phyloP scores from a whole-genome alignment of 148 eudicot species.

The Camellia lanceoleosa region DNA sequence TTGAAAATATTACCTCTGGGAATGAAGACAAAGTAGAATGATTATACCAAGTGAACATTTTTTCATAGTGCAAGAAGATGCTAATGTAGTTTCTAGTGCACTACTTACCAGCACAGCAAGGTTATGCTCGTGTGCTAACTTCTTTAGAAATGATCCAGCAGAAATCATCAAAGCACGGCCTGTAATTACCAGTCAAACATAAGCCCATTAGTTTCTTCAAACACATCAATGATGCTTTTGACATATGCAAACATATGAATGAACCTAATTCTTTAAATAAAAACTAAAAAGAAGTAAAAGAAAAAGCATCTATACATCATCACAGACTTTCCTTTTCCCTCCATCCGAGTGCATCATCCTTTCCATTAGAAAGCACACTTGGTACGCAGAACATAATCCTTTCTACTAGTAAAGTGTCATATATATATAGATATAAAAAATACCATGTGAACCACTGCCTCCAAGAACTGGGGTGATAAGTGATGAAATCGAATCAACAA shows the following conservation, averaged over 20 bases:
- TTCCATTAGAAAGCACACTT: not conserved
- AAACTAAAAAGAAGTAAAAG: not conserved
- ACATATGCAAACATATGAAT: not conserved
- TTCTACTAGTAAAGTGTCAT: not conserved
- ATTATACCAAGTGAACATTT: not conserved
- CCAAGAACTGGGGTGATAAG: conserved; percentile 79
- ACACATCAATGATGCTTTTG: not conserved
- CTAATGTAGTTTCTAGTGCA: not conserved
- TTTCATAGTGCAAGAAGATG: not conserved
- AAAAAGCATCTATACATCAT: not conserved
- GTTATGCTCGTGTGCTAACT: conserved; percentile 68
- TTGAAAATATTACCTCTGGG: not conserved
- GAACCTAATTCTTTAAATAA: not conserved
- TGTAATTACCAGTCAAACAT: conserved; percentile 30
- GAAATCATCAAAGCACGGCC: conserved; percentile 87
- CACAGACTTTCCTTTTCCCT: not conserved
- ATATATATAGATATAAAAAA: not conserved
- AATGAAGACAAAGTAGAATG: not conserved
- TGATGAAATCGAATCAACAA: conserved; percentile 83
- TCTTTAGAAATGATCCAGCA: conserved; percentile 72
- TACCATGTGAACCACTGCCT: conserved; percentile 74
- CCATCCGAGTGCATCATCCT: not conserved
- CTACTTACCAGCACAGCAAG: conserved; percentile 63
- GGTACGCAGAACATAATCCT: not conserved
- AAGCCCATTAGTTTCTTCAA: conserved; percentile 7